Conservation (phyloP, 202 grass and related monocot genomes). For the Musa balbisiana region DNA sequence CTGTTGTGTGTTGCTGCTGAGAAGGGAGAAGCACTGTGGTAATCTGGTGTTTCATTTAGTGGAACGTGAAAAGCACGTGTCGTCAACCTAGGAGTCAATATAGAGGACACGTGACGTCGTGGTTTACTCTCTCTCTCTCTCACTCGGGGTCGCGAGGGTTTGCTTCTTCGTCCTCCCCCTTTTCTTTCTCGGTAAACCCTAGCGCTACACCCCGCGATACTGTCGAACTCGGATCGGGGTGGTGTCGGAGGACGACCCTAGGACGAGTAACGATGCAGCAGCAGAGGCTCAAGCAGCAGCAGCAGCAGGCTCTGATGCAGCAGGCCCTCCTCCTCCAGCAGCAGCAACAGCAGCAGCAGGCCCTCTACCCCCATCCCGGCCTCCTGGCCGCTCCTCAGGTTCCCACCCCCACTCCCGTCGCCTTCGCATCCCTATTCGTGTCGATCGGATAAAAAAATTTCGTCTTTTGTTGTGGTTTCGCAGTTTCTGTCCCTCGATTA, state of each 20-base stretch:
- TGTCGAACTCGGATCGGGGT: not conserved
- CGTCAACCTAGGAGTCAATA: not conserved
- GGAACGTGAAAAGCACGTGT: not conserved
- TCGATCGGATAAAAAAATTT: not conserved
- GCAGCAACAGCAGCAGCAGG: constrained; percentile 23
- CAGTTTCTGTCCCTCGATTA: not conserved
- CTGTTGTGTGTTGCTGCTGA: too few species aligned
- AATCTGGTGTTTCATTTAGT: too few species aligned
- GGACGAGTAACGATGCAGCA: constrained; percentile 15
- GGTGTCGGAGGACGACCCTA: not conserved
- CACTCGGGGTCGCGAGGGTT: constrained; percentile 25
- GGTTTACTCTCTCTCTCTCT: not conserved
- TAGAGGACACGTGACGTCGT: not conserved
- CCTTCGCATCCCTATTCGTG: not conserved
- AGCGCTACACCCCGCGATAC: not conserved
- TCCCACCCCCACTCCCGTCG: not conserved
- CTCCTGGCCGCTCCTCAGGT: constrained; percentile 27
- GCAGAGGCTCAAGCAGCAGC: constrained; percentile 26
- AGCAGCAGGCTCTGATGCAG: constrained; percentile 30
- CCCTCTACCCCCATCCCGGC: constrained; percentile 21
- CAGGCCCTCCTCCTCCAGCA: constrained; percentile 24
- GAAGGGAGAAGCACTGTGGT: too few species aligned
- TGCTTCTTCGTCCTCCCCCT: not conserved
- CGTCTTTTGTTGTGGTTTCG: not conserved
- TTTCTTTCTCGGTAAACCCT: not conserved